Evolutionary conservation across 164 flowering plant species (phyloP).

Genomic region (Vitis rupestris): DNA sequence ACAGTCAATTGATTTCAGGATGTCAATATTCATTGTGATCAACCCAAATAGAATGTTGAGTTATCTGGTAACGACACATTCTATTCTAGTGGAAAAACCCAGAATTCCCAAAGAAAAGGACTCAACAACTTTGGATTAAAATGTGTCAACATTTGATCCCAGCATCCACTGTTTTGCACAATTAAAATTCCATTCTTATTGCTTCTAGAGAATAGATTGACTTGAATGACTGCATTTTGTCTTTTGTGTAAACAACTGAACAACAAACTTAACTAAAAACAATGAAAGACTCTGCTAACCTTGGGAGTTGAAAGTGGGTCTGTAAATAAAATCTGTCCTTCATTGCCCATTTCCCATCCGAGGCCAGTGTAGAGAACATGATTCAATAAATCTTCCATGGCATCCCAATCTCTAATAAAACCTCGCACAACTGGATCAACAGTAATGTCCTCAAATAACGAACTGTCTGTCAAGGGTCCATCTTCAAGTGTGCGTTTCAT

Average conservation of each 20-base stretch:
- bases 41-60: too few relatives aligned
- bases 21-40: too few relatives aligned
- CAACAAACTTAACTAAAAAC: neutral
- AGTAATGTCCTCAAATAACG: conserved; percentile 47
- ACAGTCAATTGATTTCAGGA: too few relatives aligned
- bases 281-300: conserved; percentile 38
- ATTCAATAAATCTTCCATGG: conserved; percentile 88
- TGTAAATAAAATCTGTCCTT: conserved; percentile 92
- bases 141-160: too few relatives aligned
- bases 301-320: conserved; percentile 95
- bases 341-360: conserved; percentile 98
- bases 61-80: neutral
- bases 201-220: too few relatives aligned
- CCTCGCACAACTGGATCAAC: conserved; percentile 92
- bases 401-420: conserved; percentile 93
- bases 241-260: neutral
- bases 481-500: conserved; percentile 80
- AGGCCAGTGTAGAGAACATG: conserved; percentile 85
- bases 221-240: neutral
- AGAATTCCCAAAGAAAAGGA: neutral
- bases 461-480: conserved; percentile 39
- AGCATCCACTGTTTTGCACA: too few relatives aligned
- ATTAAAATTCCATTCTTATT: too few relatives aligned
- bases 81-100: neutral
- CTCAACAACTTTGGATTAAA: neutral